phyloP scores from a whole-genome alignment of 345 rosid genomes.

The Lepidium africanum region DNA sequence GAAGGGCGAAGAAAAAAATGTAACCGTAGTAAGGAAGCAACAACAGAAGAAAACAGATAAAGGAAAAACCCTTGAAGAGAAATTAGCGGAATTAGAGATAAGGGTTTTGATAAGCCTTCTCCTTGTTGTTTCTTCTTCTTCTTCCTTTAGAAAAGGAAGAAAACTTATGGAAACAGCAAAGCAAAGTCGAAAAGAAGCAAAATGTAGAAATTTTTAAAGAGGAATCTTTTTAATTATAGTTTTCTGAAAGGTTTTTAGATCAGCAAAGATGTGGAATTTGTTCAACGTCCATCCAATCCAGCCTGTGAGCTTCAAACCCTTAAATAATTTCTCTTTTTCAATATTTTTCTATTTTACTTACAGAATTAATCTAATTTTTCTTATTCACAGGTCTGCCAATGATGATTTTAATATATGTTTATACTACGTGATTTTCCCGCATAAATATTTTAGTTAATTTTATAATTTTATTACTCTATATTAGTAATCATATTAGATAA shows the following conservation, averaged over 20 bases:
- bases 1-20: conserved; percentile 1
- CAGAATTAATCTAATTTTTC: background rate
- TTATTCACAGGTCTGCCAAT: background rate
- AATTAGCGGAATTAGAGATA: background rate
- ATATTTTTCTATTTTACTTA: background rate
- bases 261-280: conserved; percentile 16
- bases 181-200: background rate
- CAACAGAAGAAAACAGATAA: background rate
- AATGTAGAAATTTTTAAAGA: background rate
- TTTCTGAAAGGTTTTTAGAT: background rate
- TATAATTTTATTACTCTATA: too few relatives aligned
- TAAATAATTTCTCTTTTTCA: background rate
- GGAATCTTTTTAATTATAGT: conserved; percentile 3
- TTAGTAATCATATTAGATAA: too few relatives aligned
- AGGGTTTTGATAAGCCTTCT: conserved; percentile 22
- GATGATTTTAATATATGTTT: background rate
- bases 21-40: conserved; percentile 17
- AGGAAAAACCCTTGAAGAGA: background rate
- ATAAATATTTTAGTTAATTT: too few relatives aligned
- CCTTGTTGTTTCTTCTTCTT: background rate
- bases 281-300: conserved; percentile 26
- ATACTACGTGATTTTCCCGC: too few relatives aligned
- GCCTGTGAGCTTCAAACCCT: conserved; percentile 25
- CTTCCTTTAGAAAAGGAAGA: background rate
- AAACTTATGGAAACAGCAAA: conserved; percentile 8